A percentile compares a stretch with the other conserved stretches of the same genome.
These are phyloP conservation scores for Vinca minor DNA, from an alignment of 257 asterid genomes.

Conservation along the genomic window DNA sequence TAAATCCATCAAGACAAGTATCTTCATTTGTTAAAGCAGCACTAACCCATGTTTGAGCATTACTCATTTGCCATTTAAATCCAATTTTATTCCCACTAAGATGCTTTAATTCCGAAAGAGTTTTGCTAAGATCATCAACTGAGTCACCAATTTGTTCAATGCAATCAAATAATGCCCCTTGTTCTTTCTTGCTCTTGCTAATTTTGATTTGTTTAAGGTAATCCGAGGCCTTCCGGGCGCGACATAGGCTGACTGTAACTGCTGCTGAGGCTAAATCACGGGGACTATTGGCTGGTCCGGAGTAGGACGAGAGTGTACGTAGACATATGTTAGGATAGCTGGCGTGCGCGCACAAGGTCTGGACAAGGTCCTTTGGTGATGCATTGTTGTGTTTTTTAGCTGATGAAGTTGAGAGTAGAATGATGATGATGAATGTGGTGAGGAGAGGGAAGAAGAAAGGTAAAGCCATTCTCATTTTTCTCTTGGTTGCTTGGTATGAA, in stretches of 20 bases:
- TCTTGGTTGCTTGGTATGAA: neutral
- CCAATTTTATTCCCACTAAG: conserved; percentile 41
- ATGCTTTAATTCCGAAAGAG: conserved; percentile 49
- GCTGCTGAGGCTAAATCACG: conserved; percentile 66
- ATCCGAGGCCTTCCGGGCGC: conserved; percentile 31
- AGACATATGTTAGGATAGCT: conserved; percentile 79
- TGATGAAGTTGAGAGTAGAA: neutral
- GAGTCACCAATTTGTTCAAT: conserved; percentile 63
- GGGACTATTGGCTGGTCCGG: conserved; percentile 55
- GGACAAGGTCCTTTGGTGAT: conserved; percentile 39
- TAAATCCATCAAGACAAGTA: conserved; percentile 83
- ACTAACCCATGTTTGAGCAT: conserved; percentile 89
- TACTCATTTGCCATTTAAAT: conserved; percentile 50
- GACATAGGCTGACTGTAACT: conserved; percentile 59
- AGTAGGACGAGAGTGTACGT: conserved; percentile 63
- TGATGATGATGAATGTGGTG: neutral
- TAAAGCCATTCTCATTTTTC: conserved; percentile 1
- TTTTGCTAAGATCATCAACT: conserved; percentile 54
- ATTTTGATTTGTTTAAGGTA: conserved; percentile 38
- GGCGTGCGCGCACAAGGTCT: conserved; percentile 69
- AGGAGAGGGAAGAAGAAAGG: neutral
- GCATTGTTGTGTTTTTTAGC: neutral
- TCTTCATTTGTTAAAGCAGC: conserved; percentile 88
- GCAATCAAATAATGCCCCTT: conserved; percentile 59
- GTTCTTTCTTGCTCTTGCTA: conserved; percentile 35